Evolutionary conservation across 2,329 filamentous ascomycete species (phyloP).

Genomic region (Sclerotiophoma versabilis): DNA sequence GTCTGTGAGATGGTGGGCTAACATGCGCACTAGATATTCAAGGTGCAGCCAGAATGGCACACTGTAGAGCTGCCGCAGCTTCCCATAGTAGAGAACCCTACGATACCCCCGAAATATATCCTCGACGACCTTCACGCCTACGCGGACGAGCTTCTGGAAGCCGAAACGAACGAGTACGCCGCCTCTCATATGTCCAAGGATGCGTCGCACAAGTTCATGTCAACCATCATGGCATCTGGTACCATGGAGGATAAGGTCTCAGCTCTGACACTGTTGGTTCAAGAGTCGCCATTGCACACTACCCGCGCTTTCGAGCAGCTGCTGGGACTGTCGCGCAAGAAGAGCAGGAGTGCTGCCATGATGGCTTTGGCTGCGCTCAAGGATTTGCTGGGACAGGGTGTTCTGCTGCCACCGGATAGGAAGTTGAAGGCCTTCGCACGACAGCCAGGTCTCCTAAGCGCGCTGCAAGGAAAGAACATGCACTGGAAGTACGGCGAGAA

Average conservation of each 20-base stretch:
- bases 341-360: conserved; percentile 89
- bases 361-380: conserved; percentile 92
- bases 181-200: conserved; percentile 75
- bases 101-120: conserved; percentile 58
- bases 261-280: conserved; percentile 88
- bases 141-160: conserved; percentile 76
- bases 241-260: conserved; percentile 97
- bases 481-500: conserved; percentile 74
- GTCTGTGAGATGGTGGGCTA: conserved; percentile 19
- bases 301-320: conserved; percentile 87
- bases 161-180: conserved; percentile 78
- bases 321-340: conserved; percentile 84
- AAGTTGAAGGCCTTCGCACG: conserved; percentile 80
- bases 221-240: conserved; percentile 95
- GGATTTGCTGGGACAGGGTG: conserved; percentile 90
- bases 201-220: conserved; percentile 93
- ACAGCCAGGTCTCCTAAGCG: conserved; percentile 77
- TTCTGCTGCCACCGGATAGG: conserved; percentile 80
- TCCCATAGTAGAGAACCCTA: conserved; percentile 54
- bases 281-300: conserved; percentile 95
- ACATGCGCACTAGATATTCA: conserved; percentile 57
- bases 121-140: conserved; percentile 70
- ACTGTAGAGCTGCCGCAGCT: conserved; percentile 63
- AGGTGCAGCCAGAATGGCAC: conserved; percentile 73
- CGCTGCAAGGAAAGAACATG: conserved; percentile 68